Conservation (phyloP, 2,329 filamentous ascomycete species). For the Lasiodiplodia hormozganensis region DNA sequence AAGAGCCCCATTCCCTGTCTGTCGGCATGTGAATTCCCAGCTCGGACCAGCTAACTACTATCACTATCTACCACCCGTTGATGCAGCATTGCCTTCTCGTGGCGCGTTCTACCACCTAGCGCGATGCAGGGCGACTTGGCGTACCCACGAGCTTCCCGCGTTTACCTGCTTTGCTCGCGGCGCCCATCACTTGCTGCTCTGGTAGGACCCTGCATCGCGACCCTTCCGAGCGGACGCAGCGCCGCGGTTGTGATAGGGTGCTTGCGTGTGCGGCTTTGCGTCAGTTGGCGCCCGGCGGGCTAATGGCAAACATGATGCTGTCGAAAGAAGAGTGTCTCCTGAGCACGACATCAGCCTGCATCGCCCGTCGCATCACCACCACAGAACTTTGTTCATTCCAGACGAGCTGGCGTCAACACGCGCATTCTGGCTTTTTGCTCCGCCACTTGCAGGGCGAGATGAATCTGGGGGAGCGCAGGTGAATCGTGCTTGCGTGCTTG, state of each 20-base stretch:
- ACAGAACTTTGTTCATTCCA: neutral
- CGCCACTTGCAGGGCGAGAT: neutral
- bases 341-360: neutral
- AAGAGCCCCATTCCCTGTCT: neutral
- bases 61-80: too few relatives aligned
- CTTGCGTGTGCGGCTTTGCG: neutral
- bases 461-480: neutral
- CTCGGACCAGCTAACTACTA: neutral
- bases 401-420: neutral
- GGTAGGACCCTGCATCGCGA: slow-evolving; percentile 7
- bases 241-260: neutral
- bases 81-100: neutral
- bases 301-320: too few relatives aligned
- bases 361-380: neutral
- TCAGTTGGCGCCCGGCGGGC: neutral
- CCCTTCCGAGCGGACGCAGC: too few relatives aligned
- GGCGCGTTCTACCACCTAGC: neutral
- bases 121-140: neutral
- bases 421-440: too few relatives aligned
- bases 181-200: slow-evolving; percentile 1
- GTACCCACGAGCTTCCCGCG: neutral
- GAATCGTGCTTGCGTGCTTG: neutral
- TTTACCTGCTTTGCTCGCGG: neutral
- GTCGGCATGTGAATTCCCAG: neutral
- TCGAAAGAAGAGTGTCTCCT: neutral